Conservation (phyloP, 345 rosid species). For the Heritiera littoralis region DNA sequence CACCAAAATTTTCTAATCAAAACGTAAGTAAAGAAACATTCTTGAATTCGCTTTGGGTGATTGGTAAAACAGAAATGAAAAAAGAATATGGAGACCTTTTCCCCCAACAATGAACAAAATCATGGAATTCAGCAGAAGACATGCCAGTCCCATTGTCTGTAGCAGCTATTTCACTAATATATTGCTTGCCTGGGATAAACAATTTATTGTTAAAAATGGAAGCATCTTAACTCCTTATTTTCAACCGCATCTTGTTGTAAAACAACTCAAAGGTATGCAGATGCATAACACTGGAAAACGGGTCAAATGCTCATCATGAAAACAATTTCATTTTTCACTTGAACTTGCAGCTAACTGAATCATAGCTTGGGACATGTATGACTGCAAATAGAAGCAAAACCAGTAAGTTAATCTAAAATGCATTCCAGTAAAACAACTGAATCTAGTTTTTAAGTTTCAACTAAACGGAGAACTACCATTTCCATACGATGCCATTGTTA, state of each 20-base stretch:
- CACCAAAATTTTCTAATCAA: background rate
- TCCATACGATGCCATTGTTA: constrained; percentile 92
- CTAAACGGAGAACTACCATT: constrained; percentile 51
- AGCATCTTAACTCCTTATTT: constrained; percentile 22
- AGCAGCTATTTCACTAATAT: constrained; percentile 7
- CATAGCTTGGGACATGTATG: constrained; percentile 66
- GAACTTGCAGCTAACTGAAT: constrained; percentile 61
- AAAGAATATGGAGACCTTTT: constrained; percentile 14
- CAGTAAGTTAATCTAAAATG: constrained; percentile 6
- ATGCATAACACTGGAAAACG: constrained; percentile 23
- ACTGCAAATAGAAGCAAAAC: constrained; percentile 35
- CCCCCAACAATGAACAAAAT: background rate
- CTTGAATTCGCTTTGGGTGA: background rate
- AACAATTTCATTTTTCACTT: constrained; percentile 29
- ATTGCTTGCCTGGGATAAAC: constrained; percentile 20
- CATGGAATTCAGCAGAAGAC: background rate
- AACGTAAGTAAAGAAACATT: background rate
- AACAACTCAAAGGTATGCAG: constrained; percentile 14
- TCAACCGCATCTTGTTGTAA: constrained; percentile 15
- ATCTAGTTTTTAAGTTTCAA: background rate
- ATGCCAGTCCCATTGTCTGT: background rate
- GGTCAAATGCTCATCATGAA: constrained; percentile 4
- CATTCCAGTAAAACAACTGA: background rate
- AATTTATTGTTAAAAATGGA: constrained; percentile 31
- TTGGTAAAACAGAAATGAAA: constrained; percentile 2